Percentiles rank a stretch among this genome's conserved stretches.
Evolutionary conservation across 768 basidiomycete genomes (phyloP).

Genomic region (Lactarius evosmus): DNA sequence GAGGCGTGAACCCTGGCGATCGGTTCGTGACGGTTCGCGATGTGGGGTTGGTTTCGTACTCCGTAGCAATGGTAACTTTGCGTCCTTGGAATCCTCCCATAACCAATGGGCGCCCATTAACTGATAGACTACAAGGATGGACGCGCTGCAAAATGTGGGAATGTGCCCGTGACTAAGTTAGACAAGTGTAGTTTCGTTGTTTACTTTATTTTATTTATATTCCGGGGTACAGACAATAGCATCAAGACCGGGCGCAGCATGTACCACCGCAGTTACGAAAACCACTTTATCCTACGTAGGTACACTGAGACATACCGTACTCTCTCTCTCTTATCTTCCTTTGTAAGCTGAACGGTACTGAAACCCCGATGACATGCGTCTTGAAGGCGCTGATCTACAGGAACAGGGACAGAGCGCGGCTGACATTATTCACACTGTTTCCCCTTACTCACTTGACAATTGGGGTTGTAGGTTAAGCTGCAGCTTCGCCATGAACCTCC

Average conservation of each 20-base stretch:
- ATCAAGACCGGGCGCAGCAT: no score
- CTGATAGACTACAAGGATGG: neutral
- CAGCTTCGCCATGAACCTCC: neutral
- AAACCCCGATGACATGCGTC: neutral
- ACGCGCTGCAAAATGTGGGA: neutral
- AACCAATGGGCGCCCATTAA: neutral
- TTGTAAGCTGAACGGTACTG: neutral
- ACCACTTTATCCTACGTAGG: no score
- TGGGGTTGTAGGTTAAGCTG: neutral
- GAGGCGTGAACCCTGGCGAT: neutral
- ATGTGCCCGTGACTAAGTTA: neutral
- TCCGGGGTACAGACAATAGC: no score
- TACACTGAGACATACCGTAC: no score
- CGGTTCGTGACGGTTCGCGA: neutral
- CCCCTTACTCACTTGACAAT: neutral
- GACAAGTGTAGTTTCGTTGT: neutral
- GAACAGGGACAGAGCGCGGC: neutral
- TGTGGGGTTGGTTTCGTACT: neutral
- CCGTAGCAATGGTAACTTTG: neutral
- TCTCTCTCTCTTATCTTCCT: neutral
- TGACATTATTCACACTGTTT: neutral
- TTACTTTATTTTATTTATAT: no score
- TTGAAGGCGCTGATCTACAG: slow-evolving; percentile 7
- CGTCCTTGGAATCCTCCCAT: no score
- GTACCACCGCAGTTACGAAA: no score